Evolutionary conservation across 2,329 filamentous ascomycete species (phyloP).

Genomic region (Calonectria montana): DNA sequence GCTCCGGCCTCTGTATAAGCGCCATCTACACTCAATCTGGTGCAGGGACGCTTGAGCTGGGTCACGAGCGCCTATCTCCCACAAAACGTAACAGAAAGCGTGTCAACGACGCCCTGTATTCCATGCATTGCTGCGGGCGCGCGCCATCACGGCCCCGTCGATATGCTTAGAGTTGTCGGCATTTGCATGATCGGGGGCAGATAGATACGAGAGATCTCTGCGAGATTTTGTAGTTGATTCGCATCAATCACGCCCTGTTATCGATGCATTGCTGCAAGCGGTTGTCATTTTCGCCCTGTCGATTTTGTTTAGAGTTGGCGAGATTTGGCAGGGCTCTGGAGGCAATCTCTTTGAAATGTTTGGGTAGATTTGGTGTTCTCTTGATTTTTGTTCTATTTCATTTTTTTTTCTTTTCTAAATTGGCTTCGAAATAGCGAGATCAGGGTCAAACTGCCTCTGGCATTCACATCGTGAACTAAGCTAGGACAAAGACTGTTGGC

Average conservation of each 20-base stretch:
- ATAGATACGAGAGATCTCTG: background rate
- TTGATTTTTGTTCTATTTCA: background rate
- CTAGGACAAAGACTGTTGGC: background rate
- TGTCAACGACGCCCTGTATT: conserved; percentile 4
- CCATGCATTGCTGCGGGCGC: conserved; percentile 15
- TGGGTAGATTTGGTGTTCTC: background rate
- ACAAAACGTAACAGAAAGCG: conserved; percentile 42
- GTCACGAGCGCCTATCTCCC: conserved; percentile 26
- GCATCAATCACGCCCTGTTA: conserved; percentile 2
- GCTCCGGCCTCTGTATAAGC: conserved; percentile 54
- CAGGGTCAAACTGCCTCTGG: background rate
- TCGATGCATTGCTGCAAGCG: background rate
- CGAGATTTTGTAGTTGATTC: background rate
- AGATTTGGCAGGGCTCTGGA: background rate
- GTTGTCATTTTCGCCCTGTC: background rate
- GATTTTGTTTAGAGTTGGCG: background rate
- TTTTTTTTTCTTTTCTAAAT: background rate
- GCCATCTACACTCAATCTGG: conserved; percentile 30
- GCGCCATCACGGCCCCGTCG: conserved; percentile 6
- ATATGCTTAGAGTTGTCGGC: conserved; percentile 12
- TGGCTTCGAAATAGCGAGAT: background rate
- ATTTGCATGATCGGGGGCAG: background rate
- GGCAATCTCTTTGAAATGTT: background rate
- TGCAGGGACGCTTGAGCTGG: conserved; percentile 26
- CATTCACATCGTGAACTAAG: background rate